Conservation (phyloP, 805 yeast genomes). For the Yarrowia sp. region DNA sequence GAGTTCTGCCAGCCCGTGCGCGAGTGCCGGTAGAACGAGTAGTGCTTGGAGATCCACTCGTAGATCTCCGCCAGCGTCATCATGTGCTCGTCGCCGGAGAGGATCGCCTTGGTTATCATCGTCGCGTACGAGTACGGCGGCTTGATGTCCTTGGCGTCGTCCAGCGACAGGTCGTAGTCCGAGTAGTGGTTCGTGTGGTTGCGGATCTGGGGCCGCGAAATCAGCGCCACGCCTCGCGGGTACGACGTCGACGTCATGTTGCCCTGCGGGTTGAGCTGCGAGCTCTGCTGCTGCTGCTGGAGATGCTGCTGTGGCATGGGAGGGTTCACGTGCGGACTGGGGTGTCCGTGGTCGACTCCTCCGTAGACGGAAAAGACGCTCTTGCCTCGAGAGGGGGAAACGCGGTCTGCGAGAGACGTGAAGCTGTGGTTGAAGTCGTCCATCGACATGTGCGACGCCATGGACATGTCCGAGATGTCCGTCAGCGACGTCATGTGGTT, state of each 20-base stretch:
- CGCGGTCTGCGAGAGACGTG: constrained; percentile 21
- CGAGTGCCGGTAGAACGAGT: constrained; percentile 86
- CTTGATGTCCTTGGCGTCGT: constrained; percentile 87
- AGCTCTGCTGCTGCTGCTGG: background rate
- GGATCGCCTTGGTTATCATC: constrained; percentile 95
- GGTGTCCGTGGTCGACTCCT: background rate
- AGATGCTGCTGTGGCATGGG: background rate
- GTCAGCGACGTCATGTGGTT: constrained; percentile 5
- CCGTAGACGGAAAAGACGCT: background rate
- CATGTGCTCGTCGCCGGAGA: constrained; percentile 83
- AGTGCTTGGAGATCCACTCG: constrained; percentile 81
- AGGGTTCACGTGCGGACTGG: background rate
- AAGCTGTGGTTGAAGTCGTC: constrained; percentile 12
- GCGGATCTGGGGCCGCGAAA: constrained; percentile 44
- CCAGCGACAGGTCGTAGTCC: constrained; percentile 61
- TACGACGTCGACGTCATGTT: constrained; percentile 32
- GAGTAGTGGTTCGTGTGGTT: constrained; percentile 34
- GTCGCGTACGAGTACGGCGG: constrained; percentile 98
- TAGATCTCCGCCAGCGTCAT: constrained; percentile 89
- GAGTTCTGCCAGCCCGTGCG: constrained; percentile 99
- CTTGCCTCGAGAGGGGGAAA: background rate
- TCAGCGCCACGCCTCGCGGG: constrained; percentile 45
- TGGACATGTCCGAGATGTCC: constrained; percentile 9
- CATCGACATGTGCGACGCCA: constrained; percentile 21
- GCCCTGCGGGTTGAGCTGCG: background rate